Base-by-base conservation (phyloP, 768 basidiomycete genomes). In the Mycena galericulata region DNA sequence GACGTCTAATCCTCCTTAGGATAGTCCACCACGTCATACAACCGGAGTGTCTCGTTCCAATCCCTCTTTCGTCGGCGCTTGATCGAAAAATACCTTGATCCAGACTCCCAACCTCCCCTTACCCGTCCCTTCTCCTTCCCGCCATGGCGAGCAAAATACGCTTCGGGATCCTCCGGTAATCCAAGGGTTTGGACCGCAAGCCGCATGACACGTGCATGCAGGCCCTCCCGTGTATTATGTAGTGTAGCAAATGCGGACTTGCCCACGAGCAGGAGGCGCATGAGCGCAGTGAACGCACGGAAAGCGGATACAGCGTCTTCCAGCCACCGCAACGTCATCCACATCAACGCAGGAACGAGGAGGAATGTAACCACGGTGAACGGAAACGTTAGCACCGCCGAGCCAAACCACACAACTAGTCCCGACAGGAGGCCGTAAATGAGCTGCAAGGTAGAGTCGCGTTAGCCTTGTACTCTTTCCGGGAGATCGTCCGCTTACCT, bases 251-350 rank as follows among this genome's bases (percentile, higher is more conserved):
- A 78, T 4, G 86, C 87, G 4, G 80, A 74, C 51, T 86, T 85
- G 9, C 92, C 91, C 24, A 93, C 87, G 46, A 84, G 77, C 14
- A 96, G 78, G 10, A 96, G 81, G 17, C 90, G 86, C 8, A 81
- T 71, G 17, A 96, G 85, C 2, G 90, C 82, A 0, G 83, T 79
- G 68, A 91, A 87, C 4, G 95, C 95, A 46, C 95, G 89, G 75
- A 92, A 90, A 5, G 94, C 88, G 0, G 94, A 87, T 4, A 94
- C 84, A 1, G 91, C 89, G 71, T 96, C 95, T 75, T 97, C 95
- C 43, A 93, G 82, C 94, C 94, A 96, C 56, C 95, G 89, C 67
- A 97, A 82, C 20, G 92, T 87, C 83, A 96, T 90, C 95, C 95
- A 97, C 95, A 96, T 95, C 71, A 91, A 73, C 6, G 85, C 82